Evolutionary conservation across 768 basidiomycete species (phyloP).

Genomic region (Terana coerulea): DNA sequence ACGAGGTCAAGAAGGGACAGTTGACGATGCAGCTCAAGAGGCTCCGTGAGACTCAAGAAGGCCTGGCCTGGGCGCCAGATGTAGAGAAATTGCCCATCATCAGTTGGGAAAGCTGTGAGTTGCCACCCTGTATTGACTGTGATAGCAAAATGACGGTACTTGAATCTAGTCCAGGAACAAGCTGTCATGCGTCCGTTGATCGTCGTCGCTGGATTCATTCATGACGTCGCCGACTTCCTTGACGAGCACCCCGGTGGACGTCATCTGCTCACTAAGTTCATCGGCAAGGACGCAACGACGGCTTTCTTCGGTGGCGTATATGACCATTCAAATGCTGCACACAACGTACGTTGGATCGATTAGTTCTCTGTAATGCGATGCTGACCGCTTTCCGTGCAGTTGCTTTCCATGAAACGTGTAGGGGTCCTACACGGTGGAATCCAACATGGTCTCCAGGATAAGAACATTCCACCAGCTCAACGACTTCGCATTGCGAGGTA

Average conservation of each 20-base stretch:
- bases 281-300: constrained; percentile 88
- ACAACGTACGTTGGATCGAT: constrained; percentile 47
- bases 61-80: constrained; percentile 75
- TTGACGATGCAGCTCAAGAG: constrained; percentile 93
- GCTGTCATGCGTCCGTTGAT: constrained; percentile 75
- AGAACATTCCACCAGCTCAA: constrained; percentile 45
- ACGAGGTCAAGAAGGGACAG: constrained; percentile 81
- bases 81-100: constrained; percentile 75
- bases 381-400: constrained; percentile 20
- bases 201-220: constrained; percentile 89
- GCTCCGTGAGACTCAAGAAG: constrained; percentile 72
- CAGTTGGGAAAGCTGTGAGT: constrained; percentile 82
- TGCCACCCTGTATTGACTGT: background rate
- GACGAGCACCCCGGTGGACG: constrained; percentile 92
- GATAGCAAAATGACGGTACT: background rate
- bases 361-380: background rate
- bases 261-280: constrained; percentile 76
- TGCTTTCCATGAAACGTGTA: constrained; percentile 60
- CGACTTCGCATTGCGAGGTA: constrained; percentile 40
- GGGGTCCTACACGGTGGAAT: constrained; percentile 52
- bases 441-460: constrained; percentile 47
- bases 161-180: constrained; percentile 67
- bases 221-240: constrained; percentile 80
- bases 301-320: constrained; percentile 94
- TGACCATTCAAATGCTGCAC: constrained; percentile 85